phyloP scores from a whole-genome alignment of 768 basidiomycete species.

The Heimioporus sp. region DNA sequence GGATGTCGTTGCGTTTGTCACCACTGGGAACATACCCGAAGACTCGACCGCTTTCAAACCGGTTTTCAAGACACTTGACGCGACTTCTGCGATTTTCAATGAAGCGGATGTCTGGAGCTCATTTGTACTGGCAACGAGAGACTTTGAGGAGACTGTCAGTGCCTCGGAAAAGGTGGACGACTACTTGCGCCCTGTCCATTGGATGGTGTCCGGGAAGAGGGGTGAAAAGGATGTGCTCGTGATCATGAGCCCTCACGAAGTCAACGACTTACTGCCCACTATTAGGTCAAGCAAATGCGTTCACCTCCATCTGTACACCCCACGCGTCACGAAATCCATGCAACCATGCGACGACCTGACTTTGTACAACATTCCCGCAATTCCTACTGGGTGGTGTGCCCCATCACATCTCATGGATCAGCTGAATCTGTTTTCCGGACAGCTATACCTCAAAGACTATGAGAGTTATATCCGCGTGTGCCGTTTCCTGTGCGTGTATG shows the following conservation, averaged over 20 bases:
- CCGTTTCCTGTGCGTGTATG: not conserved
- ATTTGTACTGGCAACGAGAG: not conserved
- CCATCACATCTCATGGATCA: not conserved
- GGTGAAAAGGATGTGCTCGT: constrained; percentile 21
- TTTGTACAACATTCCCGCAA: not conserved
- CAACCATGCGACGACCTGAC: constrained; percentile 1
- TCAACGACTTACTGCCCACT: constrained; percentile 34
- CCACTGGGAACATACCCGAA: not conserved
- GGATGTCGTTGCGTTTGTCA: constrained; percentile 1
- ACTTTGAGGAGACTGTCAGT: not conserved
- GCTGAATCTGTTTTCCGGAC: not conserved
- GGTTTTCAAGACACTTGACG: not conserved
- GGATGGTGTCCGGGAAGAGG: not conserved
- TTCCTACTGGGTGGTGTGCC: not conserved
- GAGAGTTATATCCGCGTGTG: not conserved
- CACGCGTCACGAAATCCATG: not conserved
- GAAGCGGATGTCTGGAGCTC: constrained; percentile 4
- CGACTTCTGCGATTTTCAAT: not conserved
- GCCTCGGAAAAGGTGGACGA: not conserved
- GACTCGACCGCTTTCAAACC: not conserved
- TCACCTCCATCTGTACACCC: constrained; percentile 5
- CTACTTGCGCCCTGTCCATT: constrained; percentile 3
- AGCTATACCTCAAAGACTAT: constrained; percentile 1
- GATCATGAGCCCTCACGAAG: constrained; percentile 40
- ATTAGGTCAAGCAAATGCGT: constrained; percentile 27